These are phyloP conservation scores for Trichoderma koningii DNA, from an alignment of 2,329 filamentous ascomycete species.

Conservation along the genomic window DNA sequence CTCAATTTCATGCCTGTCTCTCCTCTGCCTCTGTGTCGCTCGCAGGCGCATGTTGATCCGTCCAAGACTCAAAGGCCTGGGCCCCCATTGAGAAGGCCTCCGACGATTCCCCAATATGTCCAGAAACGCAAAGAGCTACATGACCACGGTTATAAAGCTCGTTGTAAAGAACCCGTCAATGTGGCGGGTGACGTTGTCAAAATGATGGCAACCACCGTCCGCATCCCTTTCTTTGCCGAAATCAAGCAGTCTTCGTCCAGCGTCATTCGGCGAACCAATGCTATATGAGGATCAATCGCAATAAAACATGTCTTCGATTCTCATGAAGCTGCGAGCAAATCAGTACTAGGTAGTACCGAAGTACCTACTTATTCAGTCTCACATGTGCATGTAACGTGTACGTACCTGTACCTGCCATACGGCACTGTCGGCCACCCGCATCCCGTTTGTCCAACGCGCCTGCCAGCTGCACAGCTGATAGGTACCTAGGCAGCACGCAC, in stretches of 20 bases:
- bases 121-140: conserved; percentile 46
- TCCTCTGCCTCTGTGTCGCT: conserved; percentile 28
- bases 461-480: not conserved
- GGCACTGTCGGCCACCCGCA: conserved; percentile 5
- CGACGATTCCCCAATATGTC: conserved; percentile 50
- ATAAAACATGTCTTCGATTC: too few relatives aligned
- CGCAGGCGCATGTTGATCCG: conserved; percentile 34
- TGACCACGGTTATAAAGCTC: conserved; percentile 46
- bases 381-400: not conserved
- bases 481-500: too few relatives aligned
- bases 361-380: too few relatives aligned
- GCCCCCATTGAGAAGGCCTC: conserved; percentile 38
- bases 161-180: conserved; percentile 37
- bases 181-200: conserved; percentile 44
- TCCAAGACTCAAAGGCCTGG: conserved; percentile 41
- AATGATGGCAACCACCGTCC: conserved; percentile 37
- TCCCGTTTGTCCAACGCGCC: not conserved
- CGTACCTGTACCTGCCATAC: not conserved
- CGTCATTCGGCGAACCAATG: conserved; percentile 29
- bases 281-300: too few relatives aligned
- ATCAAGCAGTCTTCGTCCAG: conserved; percentile 42
- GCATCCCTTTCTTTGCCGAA: conserved; percentile 42
- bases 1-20: not conserved
- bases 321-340: too few relatives aligned
- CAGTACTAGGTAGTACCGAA: too few relatives aligned